A percentile compares a stretch with the other conserved stretches of the same genome.
Evolutionary conservation across 192 early-diverging fungal species (phyloP).

Genomic region (Coemansia sp.): DNA sequence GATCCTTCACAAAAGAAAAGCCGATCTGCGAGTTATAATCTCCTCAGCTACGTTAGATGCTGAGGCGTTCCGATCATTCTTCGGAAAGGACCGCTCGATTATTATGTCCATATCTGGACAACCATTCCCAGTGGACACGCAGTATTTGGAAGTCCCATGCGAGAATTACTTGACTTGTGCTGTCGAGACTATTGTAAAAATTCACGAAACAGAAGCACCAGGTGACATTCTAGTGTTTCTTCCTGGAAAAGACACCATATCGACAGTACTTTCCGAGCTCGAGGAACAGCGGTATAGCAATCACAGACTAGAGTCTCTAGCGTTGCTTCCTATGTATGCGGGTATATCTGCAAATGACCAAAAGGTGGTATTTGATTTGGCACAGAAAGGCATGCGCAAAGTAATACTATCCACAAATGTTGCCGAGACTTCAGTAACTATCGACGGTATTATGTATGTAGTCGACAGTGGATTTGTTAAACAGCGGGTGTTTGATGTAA

Average conservation of each 20-base stretch:
- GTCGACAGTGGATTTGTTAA: slow-evolving; percentile 93
- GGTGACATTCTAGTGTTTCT: slow-evolving; percentile 93
- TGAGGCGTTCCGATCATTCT: slow-evolving; percentile 84
- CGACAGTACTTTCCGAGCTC: slow-evolving; percentile 63
- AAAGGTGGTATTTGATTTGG: slow-evolving; percentile 85
- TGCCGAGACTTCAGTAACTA: slow-evolving; percentile 94
- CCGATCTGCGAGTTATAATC: slow-evolving; percentile 86
- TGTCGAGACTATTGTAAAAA: slow-evolving; percentile 84
- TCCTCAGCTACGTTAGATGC: slow-evolving; percentile 93
- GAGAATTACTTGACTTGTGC: slow-evolving; percentile 90
- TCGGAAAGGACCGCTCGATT: slow-evolving; percentile 69
- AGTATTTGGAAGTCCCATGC: slow-evolving; percentile 88
- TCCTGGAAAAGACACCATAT: slow-evolving; percentile 95
- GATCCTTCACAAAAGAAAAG: slow-evolving; percentile 62
- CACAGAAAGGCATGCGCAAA: slow-evolving; percentile 77
- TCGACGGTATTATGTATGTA: slow-evolving; percentile 93
- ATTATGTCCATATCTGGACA: slow-evolving; percentile 88
- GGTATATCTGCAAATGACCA: slow-evolving; percentile 86
- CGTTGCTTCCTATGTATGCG: slow-evolving; percentile 84
- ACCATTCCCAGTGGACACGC: slow-evolving; percentile 94
- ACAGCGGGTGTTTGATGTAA: slow-evolving; percentile 87
- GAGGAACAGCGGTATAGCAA: slow-evolving; percentile 59
- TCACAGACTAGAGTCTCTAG: slow-evolving; percentile 61
- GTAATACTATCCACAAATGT: slow-evolving; percentile 95
- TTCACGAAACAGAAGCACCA: slow-evolving; percentile 88